A percentile compares a stretch with the other conserved stretches of the same genome.
Evolutionary conservation across 495 filamentous ascomycete genomes (phyloP).

Genomic region (Lasiosphaeria ovina): DNA sequence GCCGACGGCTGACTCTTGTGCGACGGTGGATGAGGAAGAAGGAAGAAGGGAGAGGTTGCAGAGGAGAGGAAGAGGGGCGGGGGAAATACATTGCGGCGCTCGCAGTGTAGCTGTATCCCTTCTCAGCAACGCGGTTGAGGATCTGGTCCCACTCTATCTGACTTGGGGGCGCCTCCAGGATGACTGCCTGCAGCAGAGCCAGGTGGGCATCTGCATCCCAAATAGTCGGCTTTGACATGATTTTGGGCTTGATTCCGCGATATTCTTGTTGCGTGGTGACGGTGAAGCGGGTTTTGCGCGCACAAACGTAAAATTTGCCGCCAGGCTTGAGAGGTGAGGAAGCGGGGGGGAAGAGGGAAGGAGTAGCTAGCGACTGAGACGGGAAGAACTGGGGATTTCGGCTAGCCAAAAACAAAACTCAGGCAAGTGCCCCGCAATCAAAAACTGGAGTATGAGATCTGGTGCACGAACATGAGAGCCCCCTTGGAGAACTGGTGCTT

Average conservation of each 20-base stretch:
- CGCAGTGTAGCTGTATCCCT: constrained; percentile 17
- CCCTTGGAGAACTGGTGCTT: too few species aligned
- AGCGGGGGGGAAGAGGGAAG: neutral
- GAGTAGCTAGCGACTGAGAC: neutral
- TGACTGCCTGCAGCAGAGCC: constrained; percentile 25
- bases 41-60: neutral
- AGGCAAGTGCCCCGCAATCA: too few species aligned
- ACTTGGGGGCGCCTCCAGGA: constrained; percentile 7
- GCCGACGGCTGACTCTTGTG: too few species aligned
- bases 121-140: constrained; percentile 4
- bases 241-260: neutral
- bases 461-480: too few species aligned
- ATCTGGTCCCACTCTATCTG: constrained; percentile 12
- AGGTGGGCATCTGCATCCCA: constrained; percentile 26
- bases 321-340: neutral
- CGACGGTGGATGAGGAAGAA: constrained; percentile 6
- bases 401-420: neutral
- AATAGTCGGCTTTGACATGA: too few species aligned
- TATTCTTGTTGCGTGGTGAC: neutral
- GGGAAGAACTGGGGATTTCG: constrained; percentile 2
- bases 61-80: constrained; percentile 2
- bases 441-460: too few species aligned
- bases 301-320: too few species aligned
- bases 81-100: constrained; percentile 31
- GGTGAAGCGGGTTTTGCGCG: too few species aligned